phyloP scores from a whole-genome alignment of 2,329 filamentous ascomycete genomes.

The Penicillium crustosum region DNA sequence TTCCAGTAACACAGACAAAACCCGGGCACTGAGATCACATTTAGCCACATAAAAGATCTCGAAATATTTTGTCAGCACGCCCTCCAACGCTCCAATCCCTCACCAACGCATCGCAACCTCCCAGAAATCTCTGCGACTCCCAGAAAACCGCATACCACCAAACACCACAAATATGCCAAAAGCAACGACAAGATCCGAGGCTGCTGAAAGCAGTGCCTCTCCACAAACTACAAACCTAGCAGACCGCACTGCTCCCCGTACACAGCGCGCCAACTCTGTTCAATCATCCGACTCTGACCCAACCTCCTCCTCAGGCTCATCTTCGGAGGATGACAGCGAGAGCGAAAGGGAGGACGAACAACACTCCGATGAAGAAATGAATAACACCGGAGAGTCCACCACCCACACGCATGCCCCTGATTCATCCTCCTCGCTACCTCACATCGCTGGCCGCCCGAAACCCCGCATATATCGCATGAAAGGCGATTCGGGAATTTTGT shows the following conservation, averaged over 20 bases:
- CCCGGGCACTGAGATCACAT: background rate
- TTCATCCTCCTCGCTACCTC: slow-evolving; percentile 24
- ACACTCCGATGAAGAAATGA: slow-evolving; percentile 11
- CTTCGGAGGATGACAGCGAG: slow-evolving; percentile 26
- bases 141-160: background rate
- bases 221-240: slow-evolving; percentile 5
- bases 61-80: background rate
- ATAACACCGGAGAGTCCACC: slow-evolving; percentile 2
- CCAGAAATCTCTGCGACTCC: slow-evolving; percentile 2
- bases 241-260: slow-evolving; percentile 1
- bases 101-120: background rate
- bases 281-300: slow-evolving; percentile 25
- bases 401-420: background rate
- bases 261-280: background rate
- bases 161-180: background rate
- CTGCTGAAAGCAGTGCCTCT: background rate
- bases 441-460: slow-evolving; percentile 33
- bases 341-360: slow-evolving; percentile 27
- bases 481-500: slow-evolving; percentile 32
- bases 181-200: background rate
- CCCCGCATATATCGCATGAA: slow-evolving; percentile 35
- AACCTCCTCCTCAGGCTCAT: slow-evolving; percentile 29
- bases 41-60: background rate
- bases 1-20: background rate
- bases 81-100: background rate